These are phyloP conservation scores for Lactuca sativa DNA, from an alignment of 129 eudicot species.

Conservation along the genomic window DNA sequence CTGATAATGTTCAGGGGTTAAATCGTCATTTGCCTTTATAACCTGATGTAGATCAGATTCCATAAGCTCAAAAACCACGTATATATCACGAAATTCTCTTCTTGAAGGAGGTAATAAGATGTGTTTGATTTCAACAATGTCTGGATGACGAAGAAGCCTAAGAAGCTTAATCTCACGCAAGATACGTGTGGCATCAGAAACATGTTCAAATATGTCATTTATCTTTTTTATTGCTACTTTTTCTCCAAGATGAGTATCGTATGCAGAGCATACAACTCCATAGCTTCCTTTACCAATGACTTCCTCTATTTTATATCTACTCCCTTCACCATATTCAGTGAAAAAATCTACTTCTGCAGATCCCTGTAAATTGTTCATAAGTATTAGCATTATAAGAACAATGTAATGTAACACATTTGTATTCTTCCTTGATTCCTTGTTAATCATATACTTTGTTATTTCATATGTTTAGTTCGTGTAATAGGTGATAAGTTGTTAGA, in stretches of 20 bases:
- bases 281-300: slow-evolving; percentile 97
- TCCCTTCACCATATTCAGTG: slow-evolving; percentile 98
- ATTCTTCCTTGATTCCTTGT: no score
- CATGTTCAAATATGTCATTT: slow-evolving; percentile 91
- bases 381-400: background rate
- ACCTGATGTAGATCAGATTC: slow-evolving; percentile 97
- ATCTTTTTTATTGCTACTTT: slow-evolving; percentile 95
- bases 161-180: slow-evolving; percentile 96
- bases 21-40: slow-evolving; percentile 92
- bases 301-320: slow-evolving; percentile 86
- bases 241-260: slow-evolving; percentile 91
- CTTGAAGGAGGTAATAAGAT: slow-evolving; percentile 92
- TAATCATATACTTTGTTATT: no score
- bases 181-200: slow-evolving; percentile 93
- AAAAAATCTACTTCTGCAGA: slow-evolving; percentile 84
- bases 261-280: slow-evolving; percentile 97
- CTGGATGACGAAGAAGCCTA: slow-evolving; percentile 96
- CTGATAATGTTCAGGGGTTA: slow-evolving; percentile 94
- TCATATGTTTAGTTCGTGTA: no score
- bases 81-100: slow-evolving; percentile 86
- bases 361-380: slow-evolving; percentile 43
- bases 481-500: no score
- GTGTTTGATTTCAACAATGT: slow-evolving; percentile 92
- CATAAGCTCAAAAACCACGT: slow-evolving; percentile 95
- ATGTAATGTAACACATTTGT: no score